Evolutionary conservation across 371 early-diverging fungal genomes (phyloP), one percentile per base, ranked within the genome.

Genomic region (Chytridiales sp.): DNA sequence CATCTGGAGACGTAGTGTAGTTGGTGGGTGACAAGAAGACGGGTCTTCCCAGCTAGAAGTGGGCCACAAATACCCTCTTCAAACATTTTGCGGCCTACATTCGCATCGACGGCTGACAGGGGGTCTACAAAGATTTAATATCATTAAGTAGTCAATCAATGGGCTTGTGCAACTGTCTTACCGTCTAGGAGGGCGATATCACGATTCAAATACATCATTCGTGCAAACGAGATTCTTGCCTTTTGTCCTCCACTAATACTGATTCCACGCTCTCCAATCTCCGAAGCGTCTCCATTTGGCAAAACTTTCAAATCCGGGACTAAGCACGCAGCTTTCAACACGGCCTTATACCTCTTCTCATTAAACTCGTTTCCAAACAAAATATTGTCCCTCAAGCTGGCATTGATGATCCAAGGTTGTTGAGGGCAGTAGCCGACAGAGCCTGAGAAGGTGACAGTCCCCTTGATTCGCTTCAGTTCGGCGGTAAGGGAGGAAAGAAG

Each of bases 1-100:
- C 66, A 72, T 46, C 80, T 77, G 15, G 84, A 81, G 30, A 94
- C 66, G 48, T 89, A 86, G 51, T 89, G 78, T 8, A 78, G 56
- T 41, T 74, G 75, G 61, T 77, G 70, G n/a, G 80, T 77, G 15
- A 79, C 78, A 21, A 81, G 60, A 24, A 81, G 32, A 19, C 73
- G 62, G 6, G 81, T 81, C 51, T 69, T 69, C n/a, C n/a, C 64
- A 0, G 27, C 36, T 3, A 73, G 59, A 13, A 47, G 34, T 8
- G 38, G 65, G 17, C 64, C 64, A 22, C 27, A 30, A 40, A 75
- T 76, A 15, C 69, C 67, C 17, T 68, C 34, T 19, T 71, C 71
- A 48, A 77, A 75, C 19, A 77, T 57, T 47, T 50, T 26, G 22
- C 49, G 34, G 5, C 68, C 72, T 27, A 73, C 73, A 31, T 67